phyloP scores from a whole-genome alignment of 345 rosid genomes.

The Acer yangbiense region DNA sequence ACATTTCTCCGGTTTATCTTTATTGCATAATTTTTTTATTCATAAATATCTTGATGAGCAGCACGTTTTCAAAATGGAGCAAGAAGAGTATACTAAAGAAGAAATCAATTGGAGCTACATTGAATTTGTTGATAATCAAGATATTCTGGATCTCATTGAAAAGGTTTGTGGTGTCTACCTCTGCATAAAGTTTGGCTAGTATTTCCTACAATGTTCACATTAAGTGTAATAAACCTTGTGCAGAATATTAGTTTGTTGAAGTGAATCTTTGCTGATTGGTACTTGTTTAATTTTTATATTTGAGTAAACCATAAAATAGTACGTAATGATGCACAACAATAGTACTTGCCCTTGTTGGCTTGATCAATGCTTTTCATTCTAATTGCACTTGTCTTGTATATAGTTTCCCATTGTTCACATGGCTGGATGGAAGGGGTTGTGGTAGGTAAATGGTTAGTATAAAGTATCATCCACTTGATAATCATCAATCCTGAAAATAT shows the following conservation, averaged over 20 bases:
- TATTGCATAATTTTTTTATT: slow-evolving; percentile 23
- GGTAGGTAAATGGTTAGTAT: not conserved
- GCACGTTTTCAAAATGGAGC: slow-evolving; percentile 99
- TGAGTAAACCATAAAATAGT: not conserved
- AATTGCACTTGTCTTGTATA: not conserved
- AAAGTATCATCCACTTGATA: not conserved
- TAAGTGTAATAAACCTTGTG: not conserved
- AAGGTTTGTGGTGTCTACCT: slow-evolving; percentile 58
- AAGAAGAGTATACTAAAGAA: slow-evolving; percentile 97
- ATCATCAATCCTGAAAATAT: not conserved
- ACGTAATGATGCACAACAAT: not conserved
- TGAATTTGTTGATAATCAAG: slow-evolving; percentile 94
- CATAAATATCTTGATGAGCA: slow-evolving; percentile 37
- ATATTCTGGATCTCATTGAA: slow-evolving; percentile 93
- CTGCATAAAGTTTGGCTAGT: slow-evolving; percentile 17
- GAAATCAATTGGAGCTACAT: slow-evolving; percentile 99
- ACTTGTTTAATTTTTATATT: not conserved
- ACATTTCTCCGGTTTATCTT: slow-evolving; percentile 20
- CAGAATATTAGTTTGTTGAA: not conserved
- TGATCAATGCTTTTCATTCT: not conserved
- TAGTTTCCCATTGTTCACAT: not conserved
- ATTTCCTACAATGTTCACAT: not conserved
- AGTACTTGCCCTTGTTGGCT: not conserved
- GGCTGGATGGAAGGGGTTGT: slow-evolving; percentile 3
- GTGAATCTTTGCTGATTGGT: not conserved